phyloP scores from a whole-genome alignment of 306 rosid species.

The Vigna unguiculata region DNA sequence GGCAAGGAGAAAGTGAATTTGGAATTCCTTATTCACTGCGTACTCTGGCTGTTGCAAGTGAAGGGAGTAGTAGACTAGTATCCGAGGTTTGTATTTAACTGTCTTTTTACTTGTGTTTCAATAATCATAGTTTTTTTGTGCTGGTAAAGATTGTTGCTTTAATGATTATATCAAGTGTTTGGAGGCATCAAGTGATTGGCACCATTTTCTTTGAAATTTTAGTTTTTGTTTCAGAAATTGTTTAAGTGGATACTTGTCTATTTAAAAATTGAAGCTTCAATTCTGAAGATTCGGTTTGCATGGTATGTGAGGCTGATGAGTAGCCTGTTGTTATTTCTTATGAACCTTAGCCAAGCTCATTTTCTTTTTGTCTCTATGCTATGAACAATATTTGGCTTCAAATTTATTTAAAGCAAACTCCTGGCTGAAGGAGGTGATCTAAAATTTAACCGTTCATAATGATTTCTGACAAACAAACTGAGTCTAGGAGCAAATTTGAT shows the following conservation, averaged over 20 bases:
- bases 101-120: conserved; percentile 33
- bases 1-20: conserved; percentile 65
- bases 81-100: conserved; percentile 72
- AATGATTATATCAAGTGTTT: not conserved
- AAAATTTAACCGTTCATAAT: conserved; percentile 18
- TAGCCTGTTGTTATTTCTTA: conserved; percentile 13
- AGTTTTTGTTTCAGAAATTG: not conserved
- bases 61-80: conserved; percentile 75
- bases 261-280: conserved; percentile 11
- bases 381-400: not conserved
- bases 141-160: not conserved
- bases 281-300: conserved; percentile 15
- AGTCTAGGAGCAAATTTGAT: conserved; percentile 23
- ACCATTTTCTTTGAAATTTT: not conserved
- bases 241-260: conserved; percentile 15
- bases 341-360: conserved; percentile 12
- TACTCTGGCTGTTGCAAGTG: conserved; percentile 61
- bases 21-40: conserved; percentile 80
- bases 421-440: not conserved
- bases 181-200: conserved; percentile 9
- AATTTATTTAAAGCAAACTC: conserved; percentile 20
- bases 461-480: conserved; percentile 26
- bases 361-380: not conserved
- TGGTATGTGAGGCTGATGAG: not conserved
- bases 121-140: conserved; percentile 4